Conservation (phyloP, 495 filamentous ascomycete genomes). For the Aspergillus saccharolyticus region DNA sequence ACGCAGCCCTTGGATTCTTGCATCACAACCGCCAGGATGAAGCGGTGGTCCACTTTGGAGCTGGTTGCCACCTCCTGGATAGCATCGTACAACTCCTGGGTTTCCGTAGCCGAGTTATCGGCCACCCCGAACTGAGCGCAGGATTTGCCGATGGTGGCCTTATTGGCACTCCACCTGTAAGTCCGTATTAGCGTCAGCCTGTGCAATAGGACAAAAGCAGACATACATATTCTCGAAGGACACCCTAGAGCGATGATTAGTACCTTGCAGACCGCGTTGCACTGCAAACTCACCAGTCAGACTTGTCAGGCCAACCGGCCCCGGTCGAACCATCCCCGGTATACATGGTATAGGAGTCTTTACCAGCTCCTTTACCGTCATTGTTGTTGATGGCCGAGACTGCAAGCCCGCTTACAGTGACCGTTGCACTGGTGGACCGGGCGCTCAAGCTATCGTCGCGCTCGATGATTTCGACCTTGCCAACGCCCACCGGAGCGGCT, state of each 20-base stretch:
- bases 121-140: conserved; percentile 36
- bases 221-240: neutral
- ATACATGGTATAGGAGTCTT: neutral
- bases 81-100: conserved; percentile 29
- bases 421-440: neutral
- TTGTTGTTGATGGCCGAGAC: neutral
- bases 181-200: conserved; percentile 1
- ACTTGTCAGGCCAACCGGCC: neutral
- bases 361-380: neutral
- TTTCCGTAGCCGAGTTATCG: conserved; percentile 41
- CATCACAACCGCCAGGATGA: conserved; percentile 54
- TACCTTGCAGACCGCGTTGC: neutral
- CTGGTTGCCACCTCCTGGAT: conserved; percentile 35
- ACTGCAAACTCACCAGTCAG: neutral
- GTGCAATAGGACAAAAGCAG: too few species aligned
- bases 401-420: neutral
- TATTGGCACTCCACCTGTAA: conserved; percentile 39
- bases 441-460: neutral
- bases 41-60: conserved; percentile 48
- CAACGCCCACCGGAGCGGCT: neutral
- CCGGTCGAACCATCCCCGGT: neutral
- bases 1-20: conserved; percentile 58
- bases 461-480: neutral
- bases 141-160: conserved; percentile 32
- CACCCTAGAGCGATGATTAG: neutral